phyloP scores from a whole-genome alignment of 129 eudicot species.

The Centrapalus pauciflorus region DNA sequence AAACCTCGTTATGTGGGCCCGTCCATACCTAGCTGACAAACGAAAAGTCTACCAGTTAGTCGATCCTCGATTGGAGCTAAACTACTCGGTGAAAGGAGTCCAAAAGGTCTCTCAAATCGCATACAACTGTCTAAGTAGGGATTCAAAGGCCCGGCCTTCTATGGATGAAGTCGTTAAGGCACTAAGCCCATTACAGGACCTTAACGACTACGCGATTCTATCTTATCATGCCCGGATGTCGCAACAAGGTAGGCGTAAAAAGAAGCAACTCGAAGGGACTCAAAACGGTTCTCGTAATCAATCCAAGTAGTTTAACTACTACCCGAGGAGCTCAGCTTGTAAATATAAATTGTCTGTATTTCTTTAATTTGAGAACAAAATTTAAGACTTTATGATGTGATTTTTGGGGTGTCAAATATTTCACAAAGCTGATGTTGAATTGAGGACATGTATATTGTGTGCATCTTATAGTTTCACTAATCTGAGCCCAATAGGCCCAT shows the following conservation, averaged over 20 bases:
- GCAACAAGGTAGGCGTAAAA: conserved; percentile 69
- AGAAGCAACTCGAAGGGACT: conserved; percentile 51
- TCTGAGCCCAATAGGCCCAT: too few relatives aligned
- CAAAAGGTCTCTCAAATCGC: conserved; percentile 86
- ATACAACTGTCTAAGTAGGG: conserved; percentile 66
- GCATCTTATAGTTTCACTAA: too few relatives aligned
- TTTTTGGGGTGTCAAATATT: conserved; percentile 35
- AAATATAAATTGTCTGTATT: conserved; percentile 25
- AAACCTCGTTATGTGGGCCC: conserved; percentile 93
- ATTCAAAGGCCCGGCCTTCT: conserved; percentile 83
- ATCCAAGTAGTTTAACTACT: conserved; percentile 42
- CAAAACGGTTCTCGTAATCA: conserved; percentile 40
- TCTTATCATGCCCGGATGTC: conserved; percentile 73
- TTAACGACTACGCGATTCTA: conserved; percentile 71
- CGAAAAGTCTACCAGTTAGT: conserved; percentile 79
- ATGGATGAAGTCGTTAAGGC: conserved; percentile 89
- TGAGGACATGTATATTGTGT: background rate
- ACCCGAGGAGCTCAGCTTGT: conserved; percentile 42
- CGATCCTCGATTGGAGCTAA: conserved; percentile 89
- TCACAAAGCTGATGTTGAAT: conserved; percentile 25
- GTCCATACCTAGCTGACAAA: conserved; percentile 81
- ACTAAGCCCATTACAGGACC: conserved; percentile 62
- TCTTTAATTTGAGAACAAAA: background rate
- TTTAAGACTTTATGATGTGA: conserved; percentile 25
- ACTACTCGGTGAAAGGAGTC: conserved; percentile 88